Evolutionary conservation across 345 rosid species (phyloP).

Genomic region (Hypericum perforatum): DNA sequence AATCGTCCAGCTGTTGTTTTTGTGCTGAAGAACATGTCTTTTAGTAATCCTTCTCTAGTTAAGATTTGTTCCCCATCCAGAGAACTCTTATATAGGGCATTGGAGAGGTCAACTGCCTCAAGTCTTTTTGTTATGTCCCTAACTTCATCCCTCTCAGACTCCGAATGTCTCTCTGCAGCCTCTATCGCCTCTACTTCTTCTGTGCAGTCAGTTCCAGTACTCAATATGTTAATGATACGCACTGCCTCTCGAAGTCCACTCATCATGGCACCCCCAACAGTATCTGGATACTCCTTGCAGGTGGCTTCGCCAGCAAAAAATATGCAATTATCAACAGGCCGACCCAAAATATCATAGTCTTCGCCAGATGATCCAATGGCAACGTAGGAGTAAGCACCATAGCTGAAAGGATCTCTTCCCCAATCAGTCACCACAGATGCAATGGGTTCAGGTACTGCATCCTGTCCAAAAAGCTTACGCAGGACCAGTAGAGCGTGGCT

Average conservation of each 20-base stretch:
- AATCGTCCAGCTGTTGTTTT: constrained; percentile 85
- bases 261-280: constrained; percentile 99
- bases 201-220: constrained; percentile 76
- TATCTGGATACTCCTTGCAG: constrained; percentile 99
- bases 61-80: constrained; percentile 49
- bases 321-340: constrained; percentile 85
- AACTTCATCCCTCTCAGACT: constrained; percentile 88
- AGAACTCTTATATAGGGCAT: constrained; percentile 57
- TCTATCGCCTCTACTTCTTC: constrained; percentile 90
- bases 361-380: constrained; percentile 98
- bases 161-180: constrained; percentile 69
- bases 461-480: constrained; percentile 90
- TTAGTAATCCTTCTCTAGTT: constrained; percentile 69
- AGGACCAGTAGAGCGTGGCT: constrained; percentile 79
- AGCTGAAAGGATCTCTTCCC: constrained; percentile 97
- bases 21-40: constrained; percentile 78
- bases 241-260: constrained; percentile 99
- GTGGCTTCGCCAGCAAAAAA: constrained; percentile 99
- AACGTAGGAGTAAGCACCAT: constrained; percentile 98
- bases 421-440: constrained; percentile 97
- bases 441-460: constrained; percentile 86
- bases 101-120: constrained; percentile 85
- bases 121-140: constrained; percentile 85
- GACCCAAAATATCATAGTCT: constrained; percentile 92
- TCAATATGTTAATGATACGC: constrained; percentile 81